Conservation (phyloP, 305 asterid species). For the Euphrasia arctica region DNA sequence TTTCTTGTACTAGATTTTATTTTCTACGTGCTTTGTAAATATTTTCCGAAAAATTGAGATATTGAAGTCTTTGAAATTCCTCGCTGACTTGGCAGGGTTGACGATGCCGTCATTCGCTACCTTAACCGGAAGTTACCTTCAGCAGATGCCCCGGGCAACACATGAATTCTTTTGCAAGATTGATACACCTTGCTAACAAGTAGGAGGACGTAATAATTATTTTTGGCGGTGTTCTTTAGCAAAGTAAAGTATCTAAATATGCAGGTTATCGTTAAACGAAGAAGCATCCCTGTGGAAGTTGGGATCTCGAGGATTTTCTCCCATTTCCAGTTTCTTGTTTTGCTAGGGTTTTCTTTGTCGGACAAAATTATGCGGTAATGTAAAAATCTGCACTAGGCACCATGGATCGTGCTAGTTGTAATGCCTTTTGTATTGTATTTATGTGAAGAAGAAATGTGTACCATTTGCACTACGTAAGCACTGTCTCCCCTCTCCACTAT, state of each 20-base stretch:
- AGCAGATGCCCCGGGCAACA: conserved; percentile 61
- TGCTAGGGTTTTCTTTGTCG: conserved; percentile 24
- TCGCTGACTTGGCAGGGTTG: conserved; percentile 62
- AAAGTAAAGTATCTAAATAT: conserved; percentile 15
- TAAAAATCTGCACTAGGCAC: conserved; percentile 25
- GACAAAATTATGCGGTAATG: conserved; percentile 15
- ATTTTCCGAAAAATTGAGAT: background rate
- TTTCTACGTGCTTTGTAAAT: background rate
- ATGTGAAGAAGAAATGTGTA: conserved; percentile 31
- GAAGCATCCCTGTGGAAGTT: conserved; percentile 18
- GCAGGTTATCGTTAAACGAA: conserved; percentile 22
- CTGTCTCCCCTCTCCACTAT: no score
- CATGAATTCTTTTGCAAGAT: conserved; percentile 19
- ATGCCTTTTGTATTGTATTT: conserved; percentile 29
- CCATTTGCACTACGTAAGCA: conserved; percentile 7
- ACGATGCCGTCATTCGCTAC: conserved; percentile 95
- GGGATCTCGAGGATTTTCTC: background rate
- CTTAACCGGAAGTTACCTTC: conserved; percentile 71
- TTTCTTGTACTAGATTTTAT: background rate
- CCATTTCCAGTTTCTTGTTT: conserved; percentile 22
- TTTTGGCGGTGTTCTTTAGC: no score
- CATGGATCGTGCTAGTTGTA: conserved; percentile 25
- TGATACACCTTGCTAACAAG: no score
- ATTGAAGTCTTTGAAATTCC: conserved; percentile 23
- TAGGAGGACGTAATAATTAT: conserved; percentile 14